A percentile compares a stretch with the other conserved stretches of the same genome.
phyloP scores from a whole-genome alignment of 495 filamentous ascomycete genomes.

The Xylaria acuta region DNA sequence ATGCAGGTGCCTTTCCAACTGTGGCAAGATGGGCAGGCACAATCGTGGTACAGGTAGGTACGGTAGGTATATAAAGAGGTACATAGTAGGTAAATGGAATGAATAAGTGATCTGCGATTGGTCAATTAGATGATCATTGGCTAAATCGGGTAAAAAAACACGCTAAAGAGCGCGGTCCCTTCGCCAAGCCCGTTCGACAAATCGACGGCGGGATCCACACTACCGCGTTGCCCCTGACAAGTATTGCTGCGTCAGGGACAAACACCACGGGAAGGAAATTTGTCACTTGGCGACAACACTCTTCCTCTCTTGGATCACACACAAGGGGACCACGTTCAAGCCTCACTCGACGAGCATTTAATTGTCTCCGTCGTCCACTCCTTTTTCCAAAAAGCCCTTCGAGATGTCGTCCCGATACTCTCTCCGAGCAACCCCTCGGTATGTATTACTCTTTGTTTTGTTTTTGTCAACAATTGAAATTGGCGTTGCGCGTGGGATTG shows the following conservation, averaged over 20 bases:
- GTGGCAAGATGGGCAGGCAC: not conserved
- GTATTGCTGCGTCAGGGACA: conserved; percentile 31
- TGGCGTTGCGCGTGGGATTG: not conserved
- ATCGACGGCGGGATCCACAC: not conserved
- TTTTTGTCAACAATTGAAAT: not conserved
- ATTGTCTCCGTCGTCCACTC: conserved; percentile 37
- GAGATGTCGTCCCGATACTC: conserved; percentile 42
- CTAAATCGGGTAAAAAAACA: conserved; percentile 13
- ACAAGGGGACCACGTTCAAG: not conserved
- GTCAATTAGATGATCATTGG: not conserved
- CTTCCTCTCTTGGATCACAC: conserved; percentile 18
- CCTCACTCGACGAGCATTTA: conserved; percentile 32
- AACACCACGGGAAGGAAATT: conserved; percentile 31
- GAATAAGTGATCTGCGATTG: not conserved
- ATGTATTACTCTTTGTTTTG: conserved; percentile 26
- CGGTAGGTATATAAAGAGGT: no score
- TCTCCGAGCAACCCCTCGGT: conserved; percentile 43
- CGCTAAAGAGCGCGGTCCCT: conserved; percentile 3
- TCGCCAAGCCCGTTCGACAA: not conserved
- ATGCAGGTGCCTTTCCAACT: not conserved
- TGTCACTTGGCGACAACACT: conserved; percentile 20
- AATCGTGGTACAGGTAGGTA: no score
- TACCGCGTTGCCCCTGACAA: conserved; percentile 14
- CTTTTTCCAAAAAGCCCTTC: conserved; percentile 15
- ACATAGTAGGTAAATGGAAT: not conserved